Evolutionary conservation across 129 eudicot genomes (phyloP), one percentile per base, ranked within the genome.

Genomic region (Saposhnikovia divaricata): DNA sequence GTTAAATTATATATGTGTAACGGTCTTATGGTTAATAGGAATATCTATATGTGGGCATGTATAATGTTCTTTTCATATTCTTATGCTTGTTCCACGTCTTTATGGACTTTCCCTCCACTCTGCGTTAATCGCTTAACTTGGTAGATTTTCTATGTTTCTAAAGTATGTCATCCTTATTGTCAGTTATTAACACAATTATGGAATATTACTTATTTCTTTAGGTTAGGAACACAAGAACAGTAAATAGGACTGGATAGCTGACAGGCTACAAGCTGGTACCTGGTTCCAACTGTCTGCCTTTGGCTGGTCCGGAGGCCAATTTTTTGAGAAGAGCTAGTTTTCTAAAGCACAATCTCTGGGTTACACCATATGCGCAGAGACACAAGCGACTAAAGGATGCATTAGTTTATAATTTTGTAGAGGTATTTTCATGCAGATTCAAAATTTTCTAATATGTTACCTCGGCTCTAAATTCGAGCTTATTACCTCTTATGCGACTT

Each of bases 241-340:
- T 91, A 68, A 93, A 93, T 74, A 81, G 98, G 83, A 93, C 91
- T 15, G 98, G 98, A 72, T 95, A 91, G 68, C 75, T 91, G 81
- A 93, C 98, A 23, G 98, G 98, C 77, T 93, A 89, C 89, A 93
- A 93, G 82, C 78, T 93, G 86, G 96, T 93, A 50, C 98, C 98
- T 80, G 95, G 97, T 83, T 89, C 98, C 2, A 93, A 93, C 76
- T 93, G 98, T 82, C 82, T 93, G 85, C 98, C 98, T 40, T 83
- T 93, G 85, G 97, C 97, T 55, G 91, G 97, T 84, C 84, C 98
- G 9, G 94, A 93, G 82, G 98, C 98, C 48, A 93, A 91, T 84
- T 93, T 93, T 79, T 82, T 93, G 80, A 81, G 98, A 81, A 85
- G 97, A 78, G 98, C 97, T 72, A 92, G 95, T 23, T 93, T 93